Conservation (phyloP, 2,329 filamentous ascomycete species). For the Corynespora cassiicola region DNA sequence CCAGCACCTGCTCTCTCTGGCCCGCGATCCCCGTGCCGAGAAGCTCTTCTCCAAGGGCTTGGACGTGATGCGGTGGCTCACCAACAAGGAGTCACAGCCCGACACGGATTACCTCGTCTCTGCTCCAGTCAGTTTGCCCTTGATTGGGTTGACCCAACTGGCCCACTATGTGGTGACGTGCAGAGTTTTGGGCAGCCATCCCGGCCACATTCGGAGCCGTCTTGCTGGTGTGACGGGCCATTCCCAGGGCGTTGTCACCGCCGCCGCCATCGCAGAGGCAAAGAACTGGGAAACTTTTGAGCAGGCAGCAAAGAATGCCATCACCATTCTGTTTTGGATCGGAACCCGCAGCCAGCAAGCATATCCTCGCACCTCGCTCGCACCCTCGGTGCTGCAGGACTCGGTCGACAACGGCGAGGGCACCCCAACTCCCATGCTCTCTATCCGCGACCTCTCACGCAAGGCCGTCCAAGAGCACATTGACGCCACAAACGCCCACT, state of each 20-base stretch:
- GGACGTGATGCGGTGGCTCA: slow-evolving; percentile 92
- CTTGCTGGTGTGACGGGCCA: slow-evolving; percentile 92
- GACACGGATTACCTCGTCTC: slow-evolving; percentile 78
- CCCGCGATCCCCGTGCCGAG: slow-evolving; percentile 82
- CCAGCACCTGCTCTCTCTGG: slow-evolving; percentile 83
- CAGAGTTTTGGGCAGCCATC: slow-evolving; percentile 86
- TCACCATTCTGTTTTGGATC: slow-evolving; percentile 98
- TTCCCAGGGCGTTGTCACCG: slow-evolving; percentile 94
- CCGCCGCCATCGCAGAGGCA: slow-evolving; percentile 87
- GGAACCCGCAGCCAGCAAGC: slow-evolving; percentile 96
- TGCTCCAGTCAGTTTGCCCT: slow-evolving; percentile 76
- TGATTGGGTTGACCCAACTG: slow-evolving; percentile 95
- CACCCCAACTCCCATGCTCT: slow-evolving; percentile 95
- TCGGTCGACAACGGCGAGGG: slow-evolving; percentile 94
- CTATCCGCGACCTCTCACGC: slow-evolving; percentile 89
- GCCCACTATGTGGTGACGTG: slow-evolving; percentile 96
- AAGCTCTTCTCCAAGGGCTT: slow-evolving; percentile 98
- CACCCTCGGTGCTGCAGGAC: slow-evolving; percentile 88
- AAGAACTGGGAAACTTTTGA: slow-evolving; percentile 93
- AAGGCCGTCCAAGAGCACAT: slow-evolving; percentile 95
- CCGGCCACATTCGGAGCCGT: slow-evolving; percentile 83
- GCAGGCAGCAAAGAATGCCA: slow-evolving; percentile 76
- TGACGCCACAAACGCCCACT: slow-evolving; percentile 94
- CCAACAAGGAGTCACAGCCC: slow-evolving; percentile 85
- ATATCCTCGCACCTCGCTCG: slow-evolving; percentile 92